Conservation (phyloP, 1,139 yeast species). For the Pichia norvegensis region DNA sequence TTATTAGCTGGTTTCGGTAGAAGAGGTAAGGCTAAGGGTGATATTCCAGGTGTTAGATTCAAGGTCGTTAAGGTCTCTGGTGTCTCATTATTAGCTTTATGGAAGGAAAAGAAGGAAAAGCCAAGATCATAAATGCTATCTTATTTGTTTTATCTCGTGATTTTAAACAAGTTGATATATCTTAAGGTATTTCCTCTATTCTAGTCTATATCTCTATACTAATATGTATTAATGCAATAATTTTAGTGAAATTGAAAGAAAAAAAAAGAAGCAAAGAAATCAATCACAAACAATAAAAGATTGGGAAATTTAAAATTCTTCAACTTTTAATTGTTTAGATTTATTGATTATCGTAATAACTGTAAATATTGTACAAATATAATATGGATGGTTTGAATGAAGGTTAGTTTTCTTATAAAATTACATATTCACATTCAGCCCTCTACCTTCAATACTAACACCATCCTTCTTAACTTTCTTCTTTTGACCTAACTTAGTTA, state of each 20-base stretch:
- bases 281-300: no score
- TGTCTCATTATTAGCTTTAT: constrained; percentile 98
- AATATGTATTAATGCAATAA: not conserved
- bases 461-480: constrained; percentile 50
- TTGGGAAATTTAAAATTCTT: no score
- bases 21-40: constrained; percentile 99
- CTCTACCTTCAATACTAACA: constrained; percentile 76
- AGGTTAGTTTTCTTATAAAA: no score
- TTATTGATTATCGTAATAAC: no score
- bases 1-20: constrained; percentile 99
- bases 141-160: constrained; percentile 6
- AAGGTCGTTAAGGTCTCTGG: constrained; percentile 99
- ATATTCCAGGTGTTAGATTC: constrained; percentile 99
- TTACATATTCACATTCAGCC: constrained; percentile 30
- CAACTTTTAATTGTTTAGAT: no score
- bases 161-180: not conserved
- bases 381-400: no score
- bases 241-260: not conserved
- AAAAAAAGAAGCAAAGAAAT: no score
- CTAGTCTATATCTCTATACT: not conserved
- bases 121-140: constrained; percentile 80
- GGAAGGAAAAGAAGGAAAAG: constrained; percentile 99
- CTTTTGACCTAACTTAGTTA: constrained; percentile 38
- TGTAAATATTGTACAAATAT: no score
- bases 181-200: not conserved